Conservation (phyloP, 306 rosid genomes). For the Prosopis cineraria region DNA sequence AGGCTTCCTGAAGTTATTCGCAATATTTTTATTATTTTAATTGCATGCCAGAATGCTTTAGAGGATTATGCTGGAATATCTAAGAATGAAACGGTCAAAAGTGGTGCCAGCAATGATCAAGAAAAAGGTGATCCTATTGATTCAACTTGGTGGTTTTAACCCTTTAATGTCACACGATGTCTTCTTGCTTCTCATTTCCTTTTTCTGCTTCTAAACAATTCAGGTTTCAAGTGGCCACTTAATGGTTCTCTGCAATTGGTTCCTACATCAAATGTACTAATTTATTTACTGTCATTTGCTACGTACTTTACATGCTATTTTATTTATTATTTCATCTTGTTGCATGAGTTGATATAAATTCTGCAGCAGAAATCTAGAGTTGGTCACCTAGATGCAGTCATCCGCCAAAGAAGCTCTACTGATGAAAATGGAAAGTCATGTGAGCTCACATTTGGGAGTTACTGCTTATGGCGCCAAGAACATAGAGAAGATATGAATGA, state of each 20-base stretch:
- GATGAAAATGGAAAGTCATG: conserved; percentile 74
- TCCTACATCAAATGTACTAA: conserved; percentile 56
- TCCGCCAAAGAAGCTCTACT: conserved; percentile 39
- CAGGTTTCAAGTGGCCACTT: conserved; percentile 58
- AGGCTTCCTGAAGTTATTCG: conserved; percentile 14
- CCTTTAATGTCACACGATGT: conserved; percentile 6
- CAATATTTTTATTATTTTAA: conserved; percentile 35
- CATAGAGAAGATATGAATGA: conserved; percentile 89
- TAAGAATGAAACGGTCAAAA: conserved; percentile 43
- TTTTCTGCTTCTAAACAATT: conserved; percentile 26
- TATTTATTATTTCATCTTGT: conserved; percentile 17
- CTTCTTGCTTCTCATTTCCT: conserved; percentile 21
- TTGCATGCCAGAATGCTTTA: conserved; percentile 63
- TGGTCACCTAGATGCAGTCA: conserved; percentile 39
- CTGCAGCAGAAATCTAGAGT: conserved; percentile 60
- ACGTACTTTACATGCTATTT: conserved; percentile 24
- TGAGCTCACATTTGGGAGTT: conserved; percentile 85
- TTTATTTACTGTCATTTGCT: conserved; percentile 33
- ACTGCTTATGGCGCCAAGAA: conserved; percentile 83
- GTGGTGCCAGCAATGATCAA: conserved; percentile 28
- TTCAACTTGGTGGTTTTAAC: conserved; percentile 24
- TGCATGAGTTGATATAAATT: conserved; percentile 38
- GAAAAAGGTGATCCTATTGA: conserved; percentile 45
- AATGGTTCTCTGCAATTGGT: conserved; percentile 43
- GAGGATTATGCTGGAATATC: conserved; percentile 45